Evolutionary conservation across 176 grass and related monocot species (phyloP).

Genomic region (Cenchrus purpureus): DNA sequence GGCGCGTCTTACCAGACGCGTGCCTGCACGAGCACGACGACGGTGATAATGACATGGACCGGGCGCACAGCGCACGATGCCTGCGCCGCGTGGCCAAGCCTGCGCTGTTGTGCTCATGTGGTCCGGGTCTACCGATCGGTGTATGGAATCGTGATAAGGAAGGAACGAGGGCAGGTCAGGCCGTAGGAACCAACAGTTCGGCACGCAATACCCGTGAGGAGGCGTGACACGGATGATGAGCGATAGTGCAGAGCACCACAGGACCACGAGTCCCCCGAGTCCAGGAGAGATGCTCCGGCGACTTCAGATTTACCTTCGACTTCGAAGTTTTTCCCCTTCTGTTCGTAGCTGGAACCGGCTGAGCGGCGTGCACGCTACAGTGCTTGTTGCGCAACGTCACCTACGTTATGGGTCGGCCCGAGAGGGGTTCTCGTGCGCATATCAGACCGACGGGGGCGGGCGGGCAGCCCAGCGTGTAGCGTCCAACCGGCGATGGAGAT

Average conservation of each 20-base stretch:
- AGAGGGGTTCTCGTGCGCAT: not conserved
- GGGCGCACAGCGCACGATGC: not conserved
- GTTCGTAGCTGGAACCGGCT: no score
- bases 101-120: not conserved
- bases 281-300: not conserved
- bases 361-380: not conserved
- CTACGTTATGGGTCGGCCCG: not conserved
- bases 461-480: not conserved
- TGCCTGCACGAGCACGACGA: not conserved
- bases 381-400: not conserved
- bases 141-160: not conserved
- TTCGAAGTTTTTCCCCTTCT: not conserved
- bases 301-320: not conserved
- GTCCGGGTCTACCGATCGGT: slow-evolving; percentile 36
- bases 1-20: not conserved
- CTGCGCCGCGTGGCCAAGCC: not conserved
- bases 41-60: not conserved
- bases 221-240: not conserved
- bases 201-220: slow-evolving; percentile 9
- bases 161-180: not conserved
- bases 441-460: no score
- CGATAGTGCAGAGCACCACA: not conserved
- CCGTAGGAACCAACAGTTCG: not conserved
- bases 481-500: no score
- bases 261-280: no score